Evolutionary conservation across 2,329 filamentous ascomycete species (phyloP), one percentile per base, ranked within the genome.

Genomic region (Colletotrichum neosansevieriae): DNA sequence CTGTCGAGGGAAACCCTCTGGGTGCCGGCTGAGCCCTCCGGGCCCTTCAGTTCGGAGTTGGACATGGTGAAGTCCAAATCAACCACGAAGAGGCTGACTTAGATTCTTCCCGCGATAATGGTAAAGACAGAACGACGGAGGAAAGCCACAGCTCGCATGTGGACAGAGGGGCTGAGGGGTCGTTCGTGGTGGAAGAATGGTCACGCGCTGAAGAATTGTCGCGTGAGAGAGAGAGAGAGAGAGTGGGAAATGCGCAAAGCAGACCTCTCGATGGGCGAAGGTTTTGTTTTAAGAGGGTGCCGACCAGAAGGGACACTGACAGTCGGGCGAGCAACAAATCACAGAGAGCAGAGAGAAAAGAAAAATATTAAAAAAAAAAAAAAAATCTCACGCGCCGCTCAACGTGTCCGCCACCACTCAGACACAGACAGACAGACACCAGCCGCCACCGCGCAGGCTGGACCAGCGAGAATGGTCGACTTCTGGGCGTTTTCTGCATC

Each of bases 1-100:
- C 66, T 69, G 21, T 69, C 66, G 32, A 69, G 47, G 15, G 66
- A 69, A 34, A 21, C 40, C 40, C 61, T 49, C 21, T 66, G 60
- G 17, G 44, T 32, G 15, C 54, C 54, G 42, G 57, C 61, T 12
- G 66, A 49, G 6, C 58, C 54, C 32, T 34, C 66, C 40, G 61
- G 56, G 13, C 61, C 62, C 54, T 69, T 69, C 40, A 69, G 66
- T 54, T 65, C 54, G 56, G 54, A 38, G 32, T 44, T 24, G 24
- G 61, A 38, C 66, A 69, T 69, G 40, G 6, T 44, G 60, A 32
- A 15, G 32, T 12, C 11, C 36, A 44, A 19, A 19, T 57, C n/a
- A n/a, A 63, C 15, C 29, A 21, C 24, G 51, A 17, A 17, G 7
- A 19, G 45, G 45, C 21, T 34, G 15, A 38, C 19, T 51, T 53